Evolutionary conservation across 179 eudicot species (phyloP).

Genomic region (Beta corolliflora): DNA sequence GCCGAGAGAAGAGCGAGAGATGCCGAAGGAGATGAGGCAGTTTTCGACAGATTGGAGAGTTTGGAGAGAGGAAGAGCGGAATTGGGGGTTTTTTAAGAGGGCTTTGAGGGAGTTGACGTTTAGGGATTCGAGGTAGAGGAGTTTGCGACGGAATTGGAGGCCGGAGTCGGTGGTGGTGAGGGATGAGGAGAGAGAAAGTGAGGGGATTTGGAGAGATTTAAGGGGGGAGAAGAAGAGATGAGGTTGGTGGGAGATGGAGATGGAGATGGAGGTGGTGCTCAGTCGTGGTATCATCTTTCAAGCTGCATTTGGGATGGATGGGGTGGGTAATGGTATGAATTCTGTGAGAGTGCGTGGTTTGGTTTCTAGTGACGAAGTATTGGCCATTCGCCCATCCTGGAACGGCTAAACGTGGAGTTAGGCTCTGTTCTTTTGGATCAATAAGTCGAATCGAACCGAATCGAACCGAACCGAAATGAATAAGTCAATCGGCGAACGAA

Average conservation of each 20-base stretch:
- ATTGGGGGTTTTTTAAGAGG: conserved; percentile 59
- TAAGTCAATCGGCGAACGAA: too few relatives aligned
- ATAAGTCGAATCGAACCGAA: too few relatives aligned
- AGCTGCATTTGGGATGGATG: not conserved
- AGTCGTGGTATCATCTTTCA: conserved; percentile 32
- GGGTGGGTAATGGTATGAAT: too few relatives aligned
- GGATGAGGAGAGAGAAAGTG: conserved; percentile 15
- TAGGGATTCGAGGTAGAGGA: conserved; percentile 67
- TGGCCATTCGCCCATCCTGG: too few relatives aligned
- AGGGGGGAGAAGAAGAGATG: conserved; percentile 16
- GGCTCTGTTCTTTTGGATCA: too few relatives aligned
- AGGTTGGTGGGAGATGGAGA: conserved; percentile 14
- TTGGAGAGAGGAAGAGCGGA: conserved; percentile 62
- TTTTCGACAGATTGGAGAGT: conserved; percentile 51
- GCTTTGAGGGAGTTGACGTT: conserved; percentile 67
- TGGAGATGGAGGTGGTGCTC: conserved; percentile 18
- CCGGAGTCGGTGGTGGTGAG: conserved; percentile 47
- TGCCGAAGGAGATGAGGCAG: conserved; percentile 61
- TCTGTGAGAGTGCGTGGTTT: too few relatives aligned
- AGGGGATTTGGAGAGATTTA: not conserved
- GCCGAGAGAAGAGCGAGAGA: conserved; percentile 54
- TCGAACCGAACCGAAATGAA: too few relatives aligned
- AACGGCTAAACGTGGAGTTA: too few relatives aligned
- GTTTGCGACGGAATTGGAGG: conserved; percentile 60
- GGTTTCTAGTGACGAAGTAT: too few relatives aligned